Base-by-base conservation (phyloP, 2,329 filamentous ascomycete genomes). In the Neospermospora avenae region DNA sequence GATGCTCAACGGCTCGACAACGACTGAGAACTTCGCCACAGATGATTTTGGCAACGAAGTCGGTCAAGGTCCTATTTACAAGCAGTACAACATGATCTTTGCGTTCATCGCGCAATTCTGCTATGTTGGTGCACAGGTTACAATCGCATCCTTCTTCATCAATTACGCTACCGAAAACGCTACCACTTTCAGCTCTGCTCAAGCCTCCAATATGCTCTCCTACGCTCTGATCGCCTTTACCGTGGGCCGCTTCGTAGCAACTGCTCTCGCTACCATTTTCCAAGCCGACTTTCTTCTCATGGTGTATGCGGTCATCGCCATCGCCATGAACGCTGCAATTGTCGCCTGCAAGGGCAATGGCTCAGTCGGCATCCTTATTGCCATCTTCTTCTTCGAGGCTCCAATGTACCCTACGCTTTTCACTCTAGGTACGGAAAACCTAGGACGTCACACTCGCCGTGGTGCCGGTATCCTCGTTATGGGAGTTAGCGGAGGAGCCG, bases 361-460 rank as follows among this genome's bases (percentile, higher is more conserved):
- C 0, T 81, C 80, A 49, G 76, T 85, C 61, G 76, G 80, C 4
- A 85, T 91, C 78, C 80, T 91, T 24, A 89, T 85, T 73, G 65
- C 90, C 8, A 84, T 86, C 4, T 79, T 92, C 20, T 91, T 93
- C 77, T 93, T 93, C 74, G 90, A 91, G 75, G 87, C 84, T 4
- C 89, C 91, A 69, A 89, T 87, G 73, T 93, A 93, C 78, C 90
- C 90, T 0, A 92, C 89, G 18, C 91, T 93, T 69, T 85, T 93
- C 34, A 89, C 89, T 0, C 78, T 92, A 2, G 88, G 88, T 6
- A 90, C 92, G 78, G 82, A 88, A 22, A 89, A 89, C 2, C 79
- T 92, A 1, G 90, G 90, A 10, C 82, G 85, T 18, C 87, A 93
- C 75, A 90, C 87, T 42, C 92, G 93, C 78, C 82, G 88, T 62